Evolutionary conservation across 2,329 filamentous ascomycete genomes (phyloP).

Genomic region (Colletotrichum orbiculare): DNA sequence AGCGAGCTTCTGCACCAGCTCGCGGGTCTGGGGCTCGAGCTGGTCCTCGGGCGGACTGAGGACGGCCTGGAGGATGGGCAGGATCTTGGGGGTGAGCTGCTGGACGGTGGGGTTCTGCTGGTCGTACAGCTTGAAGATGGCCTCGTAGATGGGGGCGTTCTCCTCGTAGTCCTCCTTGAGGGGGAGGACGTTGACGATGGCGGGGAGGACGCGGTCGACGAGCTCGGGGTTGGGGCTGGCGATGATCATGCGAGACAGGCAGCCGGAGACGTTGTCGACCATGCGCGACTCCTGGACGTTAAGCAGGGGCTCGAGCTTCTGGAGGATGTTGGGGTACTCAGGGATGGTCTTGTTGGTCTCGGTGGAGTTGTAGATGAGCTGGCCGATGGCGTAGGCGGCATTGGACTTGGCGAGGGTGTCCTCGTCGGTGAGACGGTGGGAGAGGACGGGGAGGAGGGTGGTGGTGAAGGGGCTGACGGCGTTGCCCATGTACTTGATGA

Average conservation of each 20-base stretch:
- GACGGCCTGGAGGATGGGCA: slow-evolving; percentile 79
- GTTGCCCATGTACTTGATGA: slow-evolving; percentile 83
- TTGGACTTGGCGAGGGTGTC: slow-evolving; percentile 95
- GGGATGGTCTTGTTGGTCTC: slow-evolving; percentile 77
- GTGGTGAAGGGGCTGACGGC: slow-evolving; percentile 85
- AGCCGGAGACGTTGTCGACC: slow-evolving; percentile 93
- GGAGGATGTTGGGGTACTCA: slow-evolving; percentile 81
- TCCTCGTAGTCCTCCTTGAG: slow-evolving; percentile 95
- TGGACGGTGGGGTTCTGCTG: slow-evolving; percentile 76
- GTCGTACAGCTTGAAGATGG: slow-evolving; percentile 87
- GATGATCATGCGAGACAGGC: slow-evolving; percentile 91
- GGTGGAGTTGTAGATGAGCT: slow-evolving; percentile 84
- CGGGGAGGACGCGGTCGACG: slow-evolving; percentile 83
- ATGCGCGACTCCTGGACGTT: slow-evolving; percentile 81
- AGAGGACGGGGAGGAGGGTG: slow-evolving; percentile 79
- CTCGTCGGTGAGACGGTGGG: slow-evolving; percentile 89
- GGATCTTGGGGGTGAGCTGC: slow-evolving; percentile 74
- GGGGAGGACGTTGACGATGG: slow-evolving; percentile 81
- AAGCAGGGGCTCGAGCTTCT: slow-evolving; percentile 87
- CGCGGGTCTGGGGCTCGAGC: slow-evolving; percentile 77
- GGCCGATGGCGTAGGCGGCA: slow-evolving; percentile 89
- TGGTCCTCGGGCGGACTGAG: slow-evolving; percentile 79
- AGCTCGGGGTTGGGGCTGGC: slow-evolving; percentile 87
- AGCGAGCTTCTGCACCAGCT: slow-evolving; percentile 73
- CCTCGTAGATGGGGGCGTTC: slow-evolving; percentile 92